Conservation (phyloP, 2,329 filamentous ascomycete species). For the Alternaria arborescens region DNA sequence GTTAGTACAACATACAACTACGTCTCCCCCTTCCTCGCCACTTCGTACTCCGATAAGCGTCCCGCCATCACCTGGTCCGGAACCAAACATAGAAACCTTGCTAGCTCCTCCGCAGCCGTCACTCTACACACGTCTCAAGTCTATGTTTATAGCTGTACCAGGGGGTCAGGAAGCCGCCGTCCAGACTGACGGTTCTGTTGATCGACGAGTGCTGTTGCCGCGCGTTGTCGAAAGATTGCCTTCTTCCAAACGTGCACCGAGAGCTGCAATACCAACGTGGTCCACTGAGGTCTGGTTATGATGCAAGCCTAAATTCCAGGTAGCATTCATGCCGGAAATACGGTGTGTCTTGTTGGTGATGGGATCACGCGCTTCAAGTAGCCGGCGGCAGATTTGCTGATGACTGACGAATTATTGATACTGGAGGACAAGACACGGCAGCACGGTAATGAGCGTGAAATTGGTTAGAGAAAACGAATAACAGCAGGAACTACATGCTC, state of each 20-base stretch:
- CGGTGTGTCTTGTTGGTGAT: too few relatives aligned
- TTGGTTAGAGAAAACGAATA: not conserved
- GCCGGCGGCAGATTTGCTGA: not conserved
- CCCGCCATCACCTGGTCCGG: not conserved
- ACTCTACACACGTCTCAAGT: not conserved
- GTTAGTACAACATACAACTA: not conserved
- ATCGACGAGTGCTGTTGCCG: not conserved
- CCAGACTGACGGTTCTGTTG: not conserved
- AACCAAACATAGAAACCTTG: not conserved
- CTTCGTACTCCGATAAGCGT: not conserved
- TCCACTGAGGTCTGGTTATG: not conserved
- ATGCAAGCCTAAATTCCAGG: not conserved
- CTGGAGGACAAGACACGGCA: not conserved
- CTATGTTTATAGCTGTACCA: not conserved
- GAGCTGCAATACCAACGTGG: not conserved
- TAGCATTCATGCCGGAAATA: not conserved
- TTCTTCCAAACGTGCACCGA: not conserved
- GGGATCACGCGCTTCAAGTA: not conserved
- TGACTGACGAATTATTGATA: not conserved
- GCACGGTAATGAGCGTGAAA: not conserved
- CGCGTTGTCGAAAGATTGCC: not conserved
- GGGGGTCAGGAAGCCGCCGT: rapidly evolving
- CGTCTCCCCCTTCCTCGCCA: not conserved
- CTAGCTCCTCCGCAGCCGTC: not conserved
- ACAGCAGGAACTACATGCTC: not conserved